Base-by-base conservation (phyloP, 441 rosid species). In the Iberis amara region DNA sequence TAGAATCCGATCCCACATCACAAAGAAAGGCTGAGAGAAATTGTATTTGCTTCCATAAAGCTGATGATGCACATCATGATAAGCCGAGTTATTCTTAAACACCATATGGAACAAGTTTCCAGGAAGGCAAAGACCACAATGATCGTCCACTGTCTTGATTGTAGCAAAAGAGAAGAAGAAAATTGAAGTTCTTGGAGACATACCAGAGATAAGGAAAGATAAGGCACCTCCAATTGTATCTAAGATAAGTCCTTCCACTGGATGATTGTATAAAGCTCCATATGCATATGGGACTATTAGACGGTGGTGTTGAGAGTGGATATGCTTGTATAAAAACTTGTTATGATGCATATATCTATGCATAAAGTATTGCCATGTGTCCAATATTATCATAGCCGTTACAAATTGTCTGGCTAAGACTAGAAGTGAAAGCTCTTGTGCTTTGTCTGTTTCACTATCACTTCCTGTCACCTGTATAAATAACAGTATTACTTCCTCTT, bases 331-430 rank as follows among this genome's bases (percentile, higher is more conserved):
- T 11, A 85, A 62, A 61, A 79, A 85, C 68, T 83, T 85, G 77
- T 83, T 89, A 48, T 81, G 80, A 57, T 89, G 96, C 95, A 85
- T 79, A 68, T 73, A 89, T 49, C 96, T 70, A 55, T 89, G 92
- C 77, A 78, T 78, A 58, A 85, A 89, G 63, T 85, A 89, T 43
- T 85, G 89, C 84, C 85, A 85, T 1, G 95, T 83, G 65, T 89
- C 96, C 64, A 89, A 38, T 40, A 83, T 65, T 46, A 83, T 4
- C 95, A 83, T 89, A n/a, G 83, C 96, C 1, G 52, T 57, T 18
- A 83, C 24, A 59, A 89, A 74, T 68, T 85, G 95, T 57, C 75
- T 74, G 21, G 59, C 68, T 14, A 78, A 45, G 23, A 76, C 71
- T 38, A 69, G 13, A 10, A 78, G 12, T 13, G 95, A 82, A 46